Base-by-base conservation (phyloP, 2,329 filamentous ascomycete species). In the Aspergillus alliaceus region DNA sequence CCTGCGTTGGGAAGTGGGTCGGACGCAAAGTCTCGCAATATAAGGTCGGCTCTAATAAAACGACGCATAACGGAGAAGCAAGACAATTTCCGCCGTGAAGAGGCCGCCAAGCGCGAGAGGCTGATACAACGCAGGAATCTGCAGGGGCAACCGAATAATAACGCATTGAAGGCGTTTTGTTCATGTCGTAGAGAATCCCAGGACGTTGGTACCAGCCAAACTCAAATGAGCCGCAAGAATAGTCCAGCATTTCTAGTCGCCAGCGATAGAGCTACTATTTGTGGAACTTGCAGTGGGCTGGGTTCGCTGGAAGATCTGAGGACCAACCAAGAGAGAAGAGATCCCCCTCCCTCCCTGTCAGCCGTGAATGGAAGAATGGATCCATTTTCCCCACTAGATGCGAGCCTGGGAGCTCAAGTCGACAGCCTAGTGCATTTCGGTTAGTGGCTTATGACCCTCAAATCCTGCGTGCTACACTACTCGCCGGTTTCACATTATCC, bases 311-410 rank as follows among this genome's bases (percentile, higher is more conserved):
- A 40, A 9, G 4, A 11, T 18, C 11, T 39, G 35, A 39, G n/a
- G 8, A 44, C 40, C 40, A 46, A 46, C 42, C 24, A 29, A 2
- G 12, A 46, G 22, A 18, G 12, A 14, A 9, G 6, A 46, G 24
- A 29, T 6, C 7, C n/a, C 35, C 18, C 49, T 7, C 6, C 22
- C 24, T 6, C 8, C 35, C 5, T 24, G 25, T 18, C 50, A 4
- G 8, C 25, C 14, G 50, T 32, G 24, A 15, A n/a, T 32, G 6
- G 37, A 29, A 40, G 50, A 14, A 22, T 32, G 29, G 50, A 44
- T 14, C 50, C 50, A 34, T 52, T 52, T 29, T 52, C 50, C 20
- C 32, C 50, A 27, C 34, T 52, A n/a, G 50, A 42, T 40, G 22
- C 35, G 24, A 42, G 12, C 2, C 7, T 31, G 15, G 50, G 34